Evolutionary conservation across 805 yeast species (phyloP).

Genomic region (Saturnispora bothae): DNA sequence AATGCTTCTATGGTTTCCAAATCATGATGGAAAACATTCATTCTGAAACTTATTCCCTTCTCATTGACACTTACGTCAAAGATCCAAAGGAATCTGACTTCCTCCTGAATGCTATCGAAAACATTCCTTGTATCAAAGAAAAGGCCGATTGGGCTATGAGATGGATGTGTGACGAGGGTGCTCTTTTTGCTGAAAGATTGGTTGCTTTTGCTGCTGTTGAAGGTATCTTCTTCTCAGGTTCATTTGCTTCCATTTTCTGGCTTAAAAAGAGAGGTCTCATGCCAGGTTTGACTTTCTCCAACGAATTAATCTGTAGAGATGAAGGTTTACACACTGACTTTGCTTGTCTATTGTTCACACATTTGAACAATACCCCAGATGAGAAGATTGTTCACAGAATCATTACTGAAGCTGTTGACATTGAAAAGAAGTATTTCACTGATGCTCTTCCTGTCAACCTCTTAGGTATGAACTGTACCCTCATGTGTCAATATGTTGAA

Average conservation of each 20-base stretch:
- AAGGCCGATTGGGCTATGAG: constrained; percentile 99
- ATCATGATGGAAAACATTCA: constrained; percentile 99
- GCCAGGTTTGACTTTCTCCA: constrained; percentile 98
- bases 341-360: constrained; percentile 91
- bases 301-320: constrained; percentile 95
- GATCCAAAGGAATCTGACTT: constrained; percentile 89
- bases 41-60: constrained; percentile 90
- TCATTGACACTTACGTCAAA: constrained; percentile 91
- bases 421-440: constrained; percentile 88
- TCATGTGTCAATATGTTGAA: constrained; percentile 97
- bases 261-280: constrained; percentile 96
- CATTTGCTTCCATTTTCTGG: constrained; percentile 98
- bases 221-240: constrained; percentile 97
- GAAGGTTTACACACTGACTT: constrained; percentile 98
- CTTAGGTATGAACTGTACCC: constrained; percentile 86
- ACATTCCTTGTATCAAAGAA: constrained; percentile 90
- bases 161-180: constrained; percentile 86
- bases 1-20: constrained; percentile 98
- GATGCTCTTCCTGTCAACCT: constrained; percentile 91
- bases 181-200: constrained; percentile 88
- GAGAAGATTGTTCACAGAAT: constrained; percentile 69
- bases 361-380: constrained; percentile 81
- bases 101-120: constrained; percentile 91
- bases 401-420: constrained; percentile 88
- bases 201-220: constrained; percentile 98